Percentiles rank a stretch among this genome's conserved stretches.
These are phyloP conservation scores for Pseudozyma thailandica DNA, from an alignment of 1,284 basidiomycete species.

Conservation along the genomic window DNA sequence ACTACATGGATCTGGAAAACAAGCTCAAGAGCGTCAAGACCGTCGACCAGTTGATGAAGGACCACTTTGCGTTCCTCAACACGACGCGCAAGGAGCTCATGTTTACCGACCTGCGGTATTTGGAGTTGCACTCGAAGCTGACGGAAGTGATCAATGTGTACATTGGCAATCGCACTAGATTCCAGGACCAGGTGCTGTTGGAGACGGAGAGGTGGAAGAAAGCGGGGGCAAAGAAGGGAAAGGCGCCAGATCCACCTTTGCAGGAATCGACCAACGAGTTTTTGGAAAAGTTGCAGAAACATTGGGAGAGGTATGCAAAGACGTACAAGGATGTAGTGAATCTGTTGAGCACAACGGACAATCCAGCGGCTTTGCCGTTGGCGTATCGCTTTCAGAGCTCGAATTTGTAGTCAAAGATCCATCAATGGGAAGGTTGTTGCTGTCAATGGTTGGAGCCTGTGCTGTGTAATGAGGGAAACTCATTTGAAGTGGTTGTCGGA, in stretches of 20 bases:
- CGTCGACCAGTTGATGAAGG: slow-evolving; percentile 66
- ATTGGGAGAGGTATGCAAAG: slow-evolving; percentile 60
- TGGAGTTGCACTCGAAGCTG: slow-evolving; percentile 59
- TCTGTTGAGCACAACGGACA: slow-evolving; percentile 65
- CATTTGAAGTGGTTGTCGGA: not conserved
- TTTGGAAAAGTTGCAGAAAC: slow-evolving; percentile 48
- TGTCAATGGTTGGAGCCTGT: no score
- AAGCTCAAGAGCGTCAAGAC: slow-evolving; percentile 60
- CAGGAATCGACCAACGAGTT: slow-evolving; percentile 41
- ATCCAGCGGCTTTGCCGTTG: slow-evolving; percentile 64
- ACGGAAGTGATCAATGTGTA: slow-evolving; percentile 58
- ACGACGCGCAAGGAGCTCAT: slow-evolving; percentile 64
- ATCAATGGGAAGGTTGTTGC: no score
- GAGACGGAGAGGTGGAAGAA: slow-evolving; percentile 51
- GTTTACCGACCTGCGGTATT: slow-evolving; percentile 63
- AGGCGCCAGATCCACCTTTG: slow-evolving; percentile 30
- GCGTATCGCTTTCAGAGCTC: slow-evolving; percentile 62
- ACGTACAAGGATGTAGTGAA: slow-evolving; percentile 65
- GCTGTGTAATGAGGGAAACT: no score
- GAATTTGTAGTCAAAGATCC: slow-evolving; percentile 36
- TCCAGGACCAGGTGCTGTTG: slow-evolving; percentile 57
- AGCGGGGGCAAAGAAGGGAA: slow-evolving; percentile 22
- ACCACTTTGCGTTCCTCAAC: slow-evolving; percentile 66
- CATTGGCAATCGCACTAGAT: slow-evolving; percentile 52
- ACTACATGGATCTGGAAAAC: slow-evolving; percentile 61